Conservation (phyloP, 495 filamentous ascomycete species). For the Xylaria grammica region DNA sequence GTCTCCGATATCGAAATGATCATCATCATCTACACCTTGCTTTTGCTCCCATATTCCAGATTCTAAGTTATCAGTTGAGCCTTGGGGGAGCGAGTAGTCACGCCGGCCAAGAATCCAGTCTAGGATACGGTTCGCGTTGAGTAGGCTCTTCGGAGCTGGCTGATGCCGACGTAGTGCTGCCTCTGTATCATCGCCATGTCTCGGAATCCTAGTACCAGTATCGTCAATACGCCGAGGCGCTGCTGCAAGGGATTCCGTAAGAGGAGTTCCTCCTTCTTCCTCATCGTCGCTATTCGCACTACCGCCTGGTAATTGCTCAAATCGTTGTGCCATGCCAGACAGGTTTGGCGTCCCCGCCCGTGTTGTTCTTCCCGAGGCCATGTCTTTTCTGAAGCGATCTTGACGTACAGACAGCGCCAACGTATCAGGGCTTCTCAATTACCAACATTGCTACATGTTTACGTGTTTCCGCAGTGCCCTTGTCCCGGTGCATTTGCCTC, state of each 20-base stretch:
- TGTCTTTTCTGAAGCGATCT: background rate
- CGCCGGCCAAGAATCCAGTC: slow-evolving; percentile 15
- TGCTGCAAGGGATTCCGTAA: background rate
- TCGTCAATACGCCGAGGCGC: background rate
- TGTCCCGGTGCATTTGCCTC: background rate
- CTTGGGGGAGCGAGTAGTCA: background rate
- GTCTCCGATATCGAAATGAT: slow-evolving; percentile 34
- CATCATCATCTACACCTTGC: slow-evolving; percentile 22
- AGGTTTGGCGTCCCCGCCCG: background rate
- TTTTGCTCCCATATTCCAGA: background rate
- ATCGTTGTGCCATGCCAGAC: background rate
- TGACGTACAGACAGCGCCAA: background rate
- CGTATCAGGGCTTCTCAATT: background rate
- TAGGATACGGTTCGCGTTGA: background rate
- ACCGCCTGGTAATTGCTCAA: background rate
- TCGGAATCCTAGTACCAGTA: background rate
- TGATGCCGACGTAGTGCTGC: background rate
- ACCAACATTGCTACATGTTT: background rate
- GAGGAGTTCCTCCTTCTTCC: slow-evolving; percentile 9
- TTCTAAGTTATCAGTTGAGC: background rate
- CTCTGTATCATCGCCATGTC: background rate
- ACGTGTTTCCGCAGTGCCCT: background rate
- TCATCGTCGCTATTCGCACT: slow-evolving; percentile 22
- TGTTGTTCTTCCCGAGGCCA: background rate
- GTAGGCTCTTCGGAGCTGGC: background rate